Conservation (phyloP, 2,329 filamentous ascomycete genomes). For the Plectosphaerella plurivora region DNA sequence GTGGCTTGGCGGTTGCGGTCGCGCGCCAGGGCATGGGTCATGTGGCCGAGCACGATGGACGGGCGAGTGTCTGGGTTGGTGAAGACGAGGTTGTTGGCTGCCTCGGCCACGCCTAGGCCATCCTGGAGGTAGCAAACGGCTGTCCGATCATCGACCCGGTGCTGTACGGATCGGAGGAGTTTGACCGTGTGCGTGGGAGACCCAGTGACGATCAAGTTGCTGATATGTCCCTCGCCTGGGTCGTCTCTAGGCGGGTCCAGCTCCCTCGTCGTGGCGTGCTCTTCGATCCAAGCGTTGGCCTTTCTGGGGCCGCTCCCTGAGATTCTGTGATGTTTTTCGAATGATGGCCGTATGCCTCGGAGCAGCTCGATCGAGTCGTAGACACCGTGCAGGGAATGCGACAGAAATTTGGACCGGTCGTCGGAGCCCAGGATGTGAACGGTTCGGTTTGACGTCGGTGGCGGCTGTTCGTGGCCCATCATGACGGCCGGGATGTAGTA, state of each 20-base stretch:
- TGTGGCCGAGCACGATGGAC: constrained; percentile 68
- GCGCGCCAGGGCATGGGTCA: constrained; percentile 41
- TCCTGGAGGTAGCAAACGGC: constrained; percentile 76
- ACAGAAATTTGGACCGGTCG: constrained; percentile 33
- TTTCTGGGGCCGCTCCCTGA: constrained; percentile 18
- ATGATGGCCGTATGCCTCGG: background rate
- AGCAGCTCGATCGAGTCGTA: constrained; percentile 29
- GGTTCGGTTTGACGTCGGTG: constrained; percentile 25
- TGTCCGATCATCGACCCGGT: constrained; percentile 63
- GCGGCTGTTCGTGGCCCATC: constrained; percentile 20
- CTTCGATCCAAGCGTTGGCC: constrained; percentile 12
- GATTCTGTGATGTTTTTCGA: constrained; percentile 16
- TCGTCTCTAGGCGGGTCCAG: background rate
- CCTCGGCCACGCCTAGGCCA: constrained; percentile 79
- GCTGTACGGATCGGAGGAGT: constrained; percentile 55
- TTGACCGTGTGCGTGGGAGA: constrained; percentile 46
- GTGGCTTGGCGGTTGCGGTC: constrained; percentile 34
- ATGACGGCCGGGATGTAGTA: constrained; percentile 31
- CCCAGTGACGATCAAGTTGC: constrained; percentile 66
- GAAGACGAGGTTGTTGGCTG: constrained; percentile 68
- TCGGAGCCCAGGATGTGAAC: constrained; percentile 38
- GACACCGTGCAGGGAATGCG: constrained; percentile 33
- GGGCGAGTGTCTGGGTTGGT: constrained; percentile 61
- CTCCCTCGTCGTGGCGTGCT: background rate
- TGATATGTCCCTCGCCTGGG: constrained; percentile 48